phyloP scores from a whole-genome alignment of 2,329 filamentous ascomycete genomes.

The Neonectria sp. region DNA sequence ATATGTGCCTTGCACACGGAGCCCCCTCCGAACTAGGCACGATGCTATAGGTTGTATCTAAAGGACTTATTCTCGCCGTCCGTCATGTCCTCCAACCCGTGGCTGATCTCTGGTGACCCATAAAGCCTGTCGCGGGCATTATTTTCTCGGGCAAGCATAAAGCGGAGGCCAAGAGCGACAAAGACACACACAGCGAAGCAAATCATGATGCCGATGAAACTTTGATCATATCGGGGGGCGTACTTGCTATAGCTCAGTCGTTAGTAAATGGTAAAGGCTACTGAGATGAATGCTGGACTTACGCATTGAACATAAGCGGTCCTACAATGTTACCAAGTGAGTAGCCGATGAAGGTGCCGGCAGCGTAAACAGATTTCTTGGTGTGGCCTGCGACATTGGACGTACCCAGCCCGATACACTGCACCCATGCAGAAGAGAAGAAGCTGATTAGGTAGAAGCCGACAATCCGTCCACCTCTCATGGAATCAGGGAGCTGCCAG shows the following conservation, averaged over 20 bases:
- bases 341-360: too few species aligned
- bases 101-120: conserved; percentile 50
- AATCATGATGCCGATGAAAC: conserved; percentile 51
- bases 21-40: too few species aligned
- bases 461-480: too few species aligned
- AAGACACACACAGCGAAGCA: conserved; percentile 51
- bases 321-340: conserved; percentile 41
- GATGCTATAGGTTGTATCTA: conserved; percentile 32
- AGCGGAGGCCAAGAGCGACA: conserved; percentile 48
- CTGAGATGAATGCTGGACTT: neutral
- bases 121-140: conserved; percentile 48
- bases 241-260: conserved; percentile 33
- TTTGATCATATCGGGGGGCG: conserved; percentile 50
- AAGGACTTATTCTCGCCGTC: conserved; percentile 48
- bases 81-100: conserved; percentile 58
- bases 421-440: too few species aligned
- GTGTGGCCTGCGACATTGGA: too few species aligned
- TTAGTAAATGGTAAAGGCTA: neutral
- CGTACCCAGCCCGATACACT: too few species aligned
- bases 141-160: conserved; percentile 49
- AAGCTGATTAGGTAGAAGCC: too few species aligned
- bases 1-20: too few species aligned
- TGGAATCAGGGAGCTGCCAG: too few species aligned
- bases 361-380: too few species aligned
- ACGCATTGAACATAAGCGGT: conserved; percentile 52